These are phyloP conservation scores for Seiridium unicorne DNA, from an alignment of 2,329 filamentous ascomycete genomes.

Conservation along the genomic window DNA sequence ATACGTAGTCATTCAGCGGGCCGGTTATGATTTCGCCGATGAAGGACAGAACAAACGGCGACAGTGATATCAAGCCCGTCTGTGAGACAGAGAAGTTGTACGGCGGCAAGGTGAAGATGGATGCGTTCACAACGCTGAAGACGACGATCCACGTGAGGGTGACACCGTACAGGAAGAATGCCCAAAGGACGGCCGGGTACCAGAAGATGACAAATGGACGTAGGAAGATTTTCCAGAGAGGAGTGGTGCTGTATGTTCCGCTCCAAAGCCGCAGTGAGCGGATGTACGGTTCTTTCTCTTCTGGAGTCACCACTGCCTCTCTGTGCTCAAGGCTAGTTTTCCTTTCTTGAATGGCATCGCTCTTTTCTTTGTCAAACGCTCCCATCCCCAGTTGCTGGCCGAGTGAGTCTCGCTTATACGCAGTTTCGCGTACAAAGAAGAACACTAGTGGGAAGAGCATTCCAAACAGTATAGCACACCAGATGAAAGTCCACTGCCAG, in stretches of 20 bases:
- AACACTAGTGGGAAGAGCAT: constrained; percentile 40
- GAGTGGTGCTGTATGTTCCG: constrained; percentile 33
- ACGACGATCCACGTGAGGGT: constrained; percentile 39
- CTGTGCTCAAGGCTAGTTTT: constrained; percentile 20
- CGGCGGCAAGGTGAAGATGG: constrained; percentile 47
- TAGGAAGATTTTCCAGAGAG: constrained; percentile 37
- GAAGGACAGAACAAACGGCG: constrained; percentile 45
- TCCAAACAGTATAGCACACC: constrained; percentile 44
- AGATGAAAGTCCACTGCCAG: constrained; percentile 44
- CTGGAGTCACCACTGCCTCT: constrained; percentile 14
- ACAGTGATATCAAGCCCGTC: constrained; percentile 49
- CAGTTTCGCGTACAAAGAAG: constrained; percentile 50
- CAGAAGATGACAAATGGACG: constrained; percentile 47
- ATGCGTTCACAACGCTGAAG: constrained; percentile 45
- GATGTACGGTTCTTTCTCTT: constrained; percentile 30
- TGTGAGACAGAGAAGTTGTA: constrained; percentile 50
- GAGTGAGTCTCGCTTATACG: constrained; percentile 36
- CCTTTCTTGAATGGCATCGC: constrained; percentile 12
- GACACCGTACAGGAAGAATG: constrained; percentile 46
- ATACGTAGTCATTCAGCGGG: constrained; percentile 43
- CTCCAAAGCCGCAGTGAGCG: constrained; percentile 32
- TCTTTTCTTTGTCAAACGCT: neutral
- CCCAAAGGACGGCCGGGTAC: constrained; percentile 50
- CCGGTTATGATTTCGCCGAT: constrained; percentile 43
- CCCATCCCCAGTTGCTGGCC: constrained; percentile 14